Conservation (phyloP, 129 eudicot species). For the Flaveria brownii region DNA sequence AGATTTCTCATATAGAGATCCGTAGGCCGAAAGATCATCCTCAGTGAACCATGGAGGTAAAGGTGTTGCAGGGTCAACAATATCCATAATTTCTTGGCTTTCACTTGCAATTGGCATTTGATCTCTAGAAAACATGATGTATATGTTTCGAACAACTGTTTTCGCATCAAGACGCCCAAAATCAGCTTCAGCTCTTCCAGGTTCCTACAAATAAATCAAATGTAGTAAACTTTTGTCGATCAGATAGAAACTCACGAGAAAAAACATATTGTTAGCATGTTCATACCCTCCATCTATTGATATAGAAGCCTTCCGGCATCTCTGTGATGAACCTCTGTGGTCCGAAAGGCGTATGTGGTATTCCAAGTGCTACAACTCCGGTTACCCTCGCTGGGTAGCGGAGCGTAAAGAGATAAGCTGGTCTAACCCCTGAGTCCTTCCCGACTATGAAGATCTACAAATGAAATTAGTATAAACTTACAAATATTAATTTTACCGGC, state of each 20-base stretch:
- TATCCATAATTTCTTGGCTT: conserved; percentile 52
- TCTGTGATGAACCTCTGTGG: background rate
- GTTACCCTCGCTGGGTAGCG: conserved; percentile 31
- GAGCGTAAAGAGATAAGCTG: conserved; percentile 29
- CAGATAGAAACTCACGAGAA: background rate
- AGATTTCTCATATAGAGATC: conserved; percentile 46
- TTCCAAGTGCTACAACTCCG: conserved; percentile 39
- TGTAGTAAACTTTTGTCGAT: too few species aligned
- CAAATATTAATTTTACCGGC: too few species aligned
- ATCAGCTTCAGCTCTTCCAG: conserved; percentile 55
- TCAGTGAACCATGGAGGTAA: conserved; percentile 55
- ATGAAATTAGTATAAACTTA: too few species aligned
- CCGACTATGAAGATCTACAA: conserved; percentile 34
- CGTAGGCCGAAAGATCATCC: conserved; percentile 47
- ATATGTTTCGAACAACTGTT: conserved; percentile 48
- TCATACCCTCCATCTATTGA: conserved; percentile 47
- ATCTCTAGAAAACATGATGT: conserved; percentile 47
- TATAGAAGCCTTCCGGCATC: conserved; percentile 51
- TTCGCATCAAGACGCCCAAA: conserved; percentile 46
- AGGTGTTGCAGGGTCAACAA: conserved; percentile 42
- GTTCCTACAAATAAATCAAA: conserved; percentile 31
- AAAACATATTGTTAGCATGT: background rate
- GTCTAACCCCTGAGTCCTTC: conserved; percentile 39
- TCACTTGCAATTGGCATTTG: conserved; percentile 41
- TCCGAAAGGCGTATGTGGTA: conserved; percentile 38